phyloP scores from a whole-genome alignment of 2,329 filamentous ascomycete species.

The Fusarium heterosporum region DNA sequence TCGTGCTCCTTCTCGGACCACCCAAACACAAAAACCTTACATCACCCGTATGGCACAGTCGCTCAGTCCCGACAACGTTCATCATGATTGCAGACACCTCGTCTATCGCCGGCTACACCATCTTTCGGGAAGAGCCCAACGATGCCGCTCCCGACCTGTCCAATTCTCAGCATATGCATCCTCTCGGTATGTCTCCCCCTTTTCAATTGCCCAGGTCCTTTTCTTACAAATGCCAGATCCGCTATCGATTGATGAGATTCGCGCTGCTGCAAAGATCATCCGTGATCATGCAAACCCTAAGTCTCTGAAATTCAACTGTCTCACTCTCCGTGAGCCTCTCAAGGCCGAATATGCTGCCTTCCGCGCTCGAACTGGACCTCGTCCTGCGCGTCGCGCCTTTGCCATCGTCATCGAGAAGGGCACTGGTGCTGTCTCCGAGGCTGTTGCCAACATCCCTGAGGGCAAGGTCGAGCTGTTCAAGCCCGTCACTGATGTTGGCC shows the following conservation, averaged over 20 bases:
- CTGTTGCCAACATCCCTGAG: slow-evolving; percentile 62
- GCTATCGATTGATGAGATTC: slow-evolving; percentile 66
- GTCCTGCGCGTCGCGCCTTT: slow-evolving; percentile 62
- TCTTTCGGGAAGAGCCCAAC: slow-evolving; percentile 58
- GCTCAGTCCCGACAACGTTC: slow-evolving; percentile 50
- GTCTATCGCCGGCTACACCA: slow-evolving; percentile 59
- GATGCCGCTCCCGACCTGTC: slow-evolving; percentile 52
- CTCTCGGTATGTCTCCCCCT: slow-evolving; percentile 49
- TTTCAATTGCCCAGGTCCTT: background rate
- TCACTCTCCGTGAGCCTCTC: slow-evolving; percentile 73
- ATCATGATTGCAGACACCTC: slow-evolving; percentile 58
- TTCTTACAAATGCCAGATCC: slow-evolving; percentile 54
- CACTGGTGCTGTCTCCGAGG: slow-evolving; percentile 58
- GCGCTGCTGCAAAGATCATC: slow-evolving; percentile 61
- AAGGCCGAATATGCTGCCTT: slow-evolving; percentile 74
- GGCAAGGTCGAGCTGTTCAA: slow-evolving; percentile 58
- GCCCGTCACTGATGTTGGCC: slow-evolving; percentile 59
- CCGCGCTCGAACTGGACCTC: slow-evolving; percentile 60
- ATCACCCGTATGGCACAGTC: slow-evolving; percentile 47
- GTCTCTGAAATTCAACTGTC: slow-evolving; percentile 66
- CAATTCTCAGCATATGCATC: slow-evolving; percentile 51
- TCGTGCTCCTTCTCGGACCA: slow-evolving; percentile 3
- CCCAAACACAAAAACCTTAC: background rate
- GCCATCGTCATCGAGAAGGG: slow-evolving; percentile 61
- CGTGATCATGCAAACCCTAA: slow-evolving; percentile 52